Evolutionary conservation across 2,329 filamentous ascomycete species (phyloP).

Genomic region (Keithomyces neogunnii): DNA sequence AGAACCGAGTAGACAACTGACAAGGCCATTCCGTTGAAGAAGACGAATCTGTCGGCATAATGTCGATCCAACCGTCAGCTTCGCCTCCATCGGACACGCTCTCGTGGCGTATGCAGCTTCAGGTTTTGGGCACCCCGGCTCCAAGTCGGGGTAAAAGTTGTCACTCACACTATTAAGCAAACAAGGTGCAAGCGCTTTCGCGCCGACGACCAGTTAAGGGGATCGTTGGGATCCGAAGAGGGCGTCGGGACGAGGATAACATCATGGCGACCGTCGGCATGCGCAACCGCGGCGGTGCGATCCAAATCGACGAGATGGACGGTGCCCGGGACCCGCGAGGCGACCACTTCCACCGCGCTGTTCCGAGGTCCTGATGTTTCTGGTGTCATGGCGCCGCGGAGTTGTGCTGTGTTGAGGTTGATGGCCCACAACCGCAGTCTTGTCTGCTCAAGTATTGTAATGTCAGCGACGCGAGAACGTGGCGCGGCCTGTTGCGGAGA

Average conservation of each 20-base stretch:
- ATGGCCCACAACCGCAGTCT: too few species aligned
- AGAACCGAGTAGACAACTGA: conserved; percentile 31
- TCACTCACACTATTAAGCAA: conserved; percentile 21
- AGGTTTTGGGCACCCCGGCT: too few species aligned
- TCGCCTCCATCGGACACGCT: background rate
- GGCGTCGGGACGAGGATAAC: conserved; percentile 44
- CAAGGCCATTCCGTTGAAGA: conserved; percentile 30
- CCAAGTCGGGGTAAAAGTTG: too few species aligned
- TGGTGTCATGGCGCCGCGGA: background rate
- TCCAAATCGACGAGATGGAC: conserved; percentile 32
- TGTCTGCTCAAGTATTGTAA: too few species aligned
- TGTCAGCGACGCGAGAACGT: too few species aligned
- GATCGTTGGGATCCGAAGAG: conserved; percentile 41
- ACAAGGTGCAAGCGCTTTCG: conserved; percentile 17
- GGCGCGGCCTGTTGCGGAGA: too few species aligned
- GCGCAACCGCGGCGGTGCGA: conserved; percentile 21
- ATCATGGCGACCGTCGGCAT: conserved; percentile 24
- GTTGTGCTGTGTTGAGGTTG: too few species aligned
- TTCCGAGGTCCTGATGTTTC: background rate
- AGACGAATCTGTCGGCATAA: conserved; percentile 21
- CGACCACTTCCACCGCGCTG: conserved; percentile 1
- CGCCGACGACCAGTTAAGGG: conserved; percentile 37
- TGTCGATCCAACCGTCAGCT: background rate
- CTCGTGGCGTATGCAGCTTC: too few species aligned
- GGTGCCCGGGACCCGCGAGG: conserved; percentile 25